phyloP scores from a whole-genome alignment of 2,329 filamentous ascomycete species.

The Fusarium floridanum region DNA sequence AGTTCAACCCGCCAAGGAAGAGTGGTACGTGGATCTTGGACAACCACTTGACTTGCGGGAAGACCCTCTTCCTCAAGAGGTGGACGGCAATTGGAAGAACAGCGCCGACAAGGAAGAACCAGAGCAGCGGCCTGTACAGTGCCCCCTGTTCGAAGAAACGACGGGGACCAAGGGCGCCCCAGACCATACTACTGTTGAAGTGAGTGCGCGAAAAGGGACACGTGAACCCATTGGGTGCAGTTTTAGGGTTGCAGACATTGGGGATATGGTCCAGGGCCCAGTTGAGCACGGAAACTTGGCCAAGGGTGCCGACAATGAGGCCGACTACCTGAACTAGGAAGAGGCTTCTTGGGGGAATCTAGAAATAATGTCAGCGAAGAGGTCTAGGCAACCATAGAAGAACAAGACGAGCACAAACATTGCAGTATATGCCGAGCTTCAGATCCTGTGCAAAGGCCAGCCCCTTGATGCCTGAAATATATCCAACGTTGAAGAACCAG shows the following conservation, averaged over 20 bases:
- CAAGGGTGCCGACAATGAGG: slow-evolving; percentile 58
- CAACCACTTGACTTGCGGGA: slow-evolving; percentile 44
- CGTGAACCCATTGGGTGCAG: slow-evolving; percentile 60
- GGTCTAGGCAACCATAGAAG: background rate
- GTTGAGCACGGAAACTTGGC: slow-evolving; percentile 57
- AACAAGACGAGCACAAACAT: slow-evolving; percentile 18
- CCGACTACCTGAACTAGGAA: slow-evolving; percentile 60
- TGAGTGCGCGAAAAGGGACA: slow-evolving; percentile 52
- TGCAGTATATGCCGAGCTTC: slow-evolving; percentile 59
- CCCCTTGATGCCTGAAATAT: slow-evolving; percentile 58
- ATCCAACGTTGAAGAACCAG: slow-evolving; percentile 55
- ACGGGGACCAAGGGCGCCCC: slow-evolving; percentile 68
- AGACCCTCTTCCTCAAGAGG: slow-evolving; percentile 42
- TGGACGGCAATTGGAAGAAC: slow-evolving; percentile 62
- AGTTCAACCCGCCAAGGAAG: slow-evolving; percentile 50
- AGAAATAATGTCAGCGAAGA: slow-evolving; percentile 10
- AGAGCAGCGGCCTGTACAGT: slow-evolving; percentile 63
- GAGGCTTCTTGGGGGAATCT: slow-evolving; percentile 58
- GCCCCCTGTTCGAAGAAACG: slow-evolving; percentile 66
- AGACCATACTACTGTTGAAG: slow-evolving; percentile 68
- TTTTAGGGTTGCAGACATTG: slow-evolving; percentile 60
- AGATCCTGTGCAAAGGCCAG: slow-evolving; percentile 59
- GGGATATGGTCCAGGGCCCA: slow-evolving; percentile 60
- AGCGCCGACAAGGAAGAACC: slow-evolving; percentile 67
- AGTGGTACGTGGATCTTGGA: slow-evolving; percentile 48